Evolutionary conservation across 371 early-diverging fungal species (phyloP).

Genomic region (Entomophthora muscae): DNA sequence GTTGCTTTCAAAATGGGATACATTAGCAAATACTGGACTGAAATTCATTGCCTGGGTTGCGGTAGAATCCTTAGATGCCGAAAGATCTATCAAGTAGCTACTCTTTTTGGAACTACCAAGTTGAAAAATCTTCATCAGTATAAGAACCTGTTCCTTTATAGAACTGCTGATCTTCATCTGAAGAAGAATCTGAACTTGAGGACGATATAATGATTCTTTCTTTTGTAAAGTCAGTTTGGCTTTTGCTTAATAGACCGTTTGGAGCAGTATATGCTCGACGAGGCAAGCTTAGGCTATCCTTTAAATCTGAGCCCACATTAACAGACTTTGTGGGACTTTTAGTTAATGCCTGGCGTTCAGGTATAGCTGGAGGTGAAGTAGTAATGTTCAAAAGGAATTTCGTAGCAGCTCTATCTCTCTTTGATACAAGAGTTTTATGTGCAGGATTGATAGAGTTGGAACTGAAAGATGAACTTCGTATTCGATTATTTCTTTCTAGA

Average conservation of each 20-base stretch:
- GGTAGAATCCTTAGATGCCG: background rate
- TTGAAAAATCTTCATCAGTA: background rate
- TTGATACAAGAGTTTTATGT: background rate
- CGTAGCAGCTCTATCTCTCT: background rate
- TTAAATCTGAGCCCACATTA: background rate
- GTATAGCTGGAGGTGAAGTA: background rate
- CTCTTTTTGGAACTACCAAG: background rate
- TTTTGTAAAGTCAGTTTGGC: background rate
- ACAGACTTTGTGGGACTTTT: background rate
- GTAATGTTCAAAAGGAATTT: background rate
- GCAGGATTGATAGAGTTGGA: background rate
- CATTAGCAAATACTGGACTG: conserved; percentile 1
- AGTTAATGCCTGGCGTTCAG: too few relatives aligned
- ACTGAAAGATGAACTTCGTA: background rate
- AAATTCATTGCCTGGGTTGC: background rate
- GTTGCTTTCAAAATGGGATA: background rate
- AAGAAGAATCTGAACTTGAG: background rate
- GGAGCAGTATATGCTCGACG: background rate
- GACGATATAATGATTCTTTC: background rate
- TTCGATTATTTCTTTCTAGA: background rate
- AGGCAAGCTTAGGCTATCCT: background rate
- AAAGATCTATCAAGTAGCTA: background rate
- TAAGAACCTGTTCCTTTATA: background rate
- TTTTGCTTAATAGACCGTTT: background rate
- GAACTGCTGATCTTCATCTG: background rate